Base-by-base conservation (phyloP, 2,329 filamentous ascomycete genomes). In the Aspergillus sergii region DNA sequence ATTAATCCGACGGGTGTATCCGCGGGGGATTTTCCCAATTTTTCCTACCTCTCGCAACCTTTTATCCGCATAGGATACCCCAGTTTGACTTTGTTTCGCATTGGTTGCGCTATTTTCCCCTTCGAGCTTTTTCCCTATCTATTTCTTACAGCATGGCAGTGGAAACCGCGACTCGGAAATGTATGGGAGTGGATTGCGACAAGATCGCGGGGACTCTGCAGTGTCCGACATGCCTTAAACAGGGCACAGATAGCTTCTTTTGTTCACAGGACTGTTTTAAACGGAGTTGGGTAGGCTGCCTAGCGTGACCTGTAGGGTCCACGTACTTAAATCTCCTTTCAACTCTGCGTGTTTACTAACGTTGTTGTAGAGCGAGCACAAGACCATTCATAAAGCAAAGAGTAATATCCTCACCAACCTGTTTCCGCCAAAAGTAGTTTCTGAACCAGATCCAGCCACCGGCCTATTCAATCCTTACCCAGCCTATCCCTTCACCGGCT, bases 231-330 rank as follows among this genome's bases (percentile, higher is more conserved):
- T 99, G 95, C 78, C 85, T 97, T 73, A 97, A 97, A 81, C 83
- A 94, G 51, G 92, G 91, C 59, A 90, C 94, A 76, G 92, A 95
- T 74, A 96, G 93, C 82, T 97, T 89, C 81, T 99, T 98, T 82
- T 99, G 95, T 83, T 93, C 93, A 32, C 95, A 99, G 79, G 95
- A 98, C 72, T 99, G 95, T 84, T 99, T 99, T 83, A 98, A 97
- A 85, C 90, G 89, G 79, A 99, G 93, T 84, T 99, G 95, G 95
- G 95, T 98, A 88, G 72, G 87, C 71, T 71, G 66, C 71, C 71
- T 72, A 71, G 66, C 68, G 62, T 68, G 68, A 71, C 68, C 67
- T 48, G 60, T 64, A 70, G 66, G 68, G 67, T 67, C 66, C 70
- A 69, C 63, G 59, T 62, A 59, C 64, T 39, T 58, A 34, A 43